phyloP scores from a whole-genome alignment of 2,329 filamentous ascomycete species.

The Clarireedia monteithiana region DNA sequence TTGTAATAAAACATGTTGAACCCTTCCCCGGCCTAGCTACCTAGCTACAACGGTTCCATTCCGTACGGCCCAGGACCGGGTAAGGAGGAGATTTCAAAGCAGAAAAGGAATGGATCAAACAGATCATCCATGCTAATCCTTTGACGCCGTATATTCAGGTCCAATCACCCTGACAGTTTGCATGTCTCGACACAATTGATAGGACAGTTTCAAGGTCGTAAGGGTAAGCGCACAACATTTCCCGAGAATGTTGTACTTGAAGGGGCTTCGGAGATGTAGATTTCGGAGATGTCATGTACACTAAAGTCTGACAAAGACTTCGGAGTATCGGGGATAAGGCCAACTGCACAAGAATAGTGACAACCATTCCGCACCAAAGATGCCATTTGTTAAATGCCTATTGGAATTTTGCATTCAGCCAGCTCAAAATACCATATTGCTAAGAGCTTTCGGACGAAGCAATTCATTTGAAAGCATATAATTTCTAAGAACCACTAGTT shows the following conservation, averaged over 20 bases:
- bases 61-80: neutral
- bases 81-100: slow-evolving; percentile 1
- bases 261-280: slow-evolving; percentile 6
- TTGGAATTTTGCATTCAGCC: neutral
- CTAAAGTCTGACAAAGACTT: slow-evolving; percentile 5
- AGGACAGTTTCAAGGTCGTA: neutral
- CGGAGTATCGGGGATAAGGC: neutral
- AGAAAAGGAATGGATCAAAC: neutral
- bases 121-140: neutral
- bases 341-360: neutral
- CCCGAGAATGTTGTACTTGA: neutral
- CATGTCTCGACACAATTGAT: neutral
- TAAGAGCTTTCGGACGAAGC: too few species aligned
- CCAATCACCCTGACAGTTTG: neutral
- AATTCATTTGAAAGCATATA: too few species aligned
- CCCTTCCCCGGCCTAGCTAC: neutral
- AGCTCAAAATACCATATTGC: too few species aligned
- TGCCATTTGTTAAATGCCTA: neutral
- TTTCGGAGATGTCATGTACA: neutral
- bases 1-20: neutral
- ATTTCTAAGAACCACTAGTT: too few species aligned
- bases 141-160: neutral
- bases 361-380: neutral
- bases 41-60: neutral
- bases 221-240: neutral